Evolutionary conservation across 1,284 basidiomycete genomes (phyloP).

Genomic region (Ustilago shanxiensis): DNA sequence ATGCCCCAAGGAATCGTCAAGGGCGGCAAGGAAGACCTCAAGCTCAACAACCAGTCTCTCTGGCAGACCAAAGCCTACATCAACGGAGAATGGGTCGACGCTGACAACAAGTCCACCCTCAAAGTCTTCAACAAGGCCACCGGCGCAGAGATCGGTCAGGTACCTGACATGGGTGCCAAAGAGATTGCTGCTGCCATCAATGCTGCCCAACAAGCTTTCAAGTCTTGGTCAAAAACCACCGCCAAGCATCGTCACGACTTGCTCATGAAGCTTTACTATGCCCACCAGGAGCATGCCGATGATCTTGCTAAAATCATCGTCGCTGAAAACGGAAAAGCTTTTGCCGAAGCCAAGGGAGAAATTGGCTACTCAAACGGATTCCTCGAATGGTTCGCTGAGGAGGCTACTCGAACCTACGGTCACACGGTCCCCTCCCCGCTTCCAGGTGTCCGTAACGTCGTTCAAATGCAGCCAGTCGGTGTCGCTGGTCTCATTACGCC

Average conservation of each 20-base stretch:
- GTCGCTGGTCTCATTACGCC: conserved; percentile 72
- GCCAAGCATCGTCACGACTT: conserved; percentile 66
- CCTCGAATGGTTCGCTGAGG: conserved; percentile 67
- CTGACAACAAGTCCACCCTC: conserved; percentile 55
- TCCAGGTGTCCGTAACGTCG: conserved; percentile 82
- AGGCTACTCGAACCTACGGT: conserved; percentile 71
- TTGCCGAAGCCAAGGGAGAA: conserved; percentile 67
- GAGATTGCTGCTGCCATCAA: conserved; percentile 65
- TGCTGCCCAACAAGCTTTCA: conserved; percentile 60
- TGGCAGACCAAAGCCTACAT: conserved; percentile 61
- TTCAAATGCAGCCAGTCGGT: conserved; percentile 90
- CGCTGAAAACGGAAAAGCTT: conserved; percentile 68
- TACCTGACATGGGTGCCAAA: conserved; percentile 61
- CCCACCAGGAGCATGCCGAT: conserved; percentile 58
- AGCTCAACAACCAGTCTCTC: conserved; percentile 60
- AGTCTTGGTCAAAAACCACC: conserved; percentile 63
- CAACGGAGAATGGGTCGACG: conserved; percentile 64
- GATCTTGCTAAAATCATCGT: conserved; percentile 69
- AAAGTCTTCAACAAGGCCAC: conserved; percentile 69
- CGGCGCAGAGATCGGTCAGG: conserved; percentile 57
- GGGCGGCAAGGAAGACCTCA: conserved; percentile 63
- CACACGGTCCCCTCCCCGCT: conserved; percentile 86
- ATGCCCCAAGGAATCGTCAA: conserved; percentile 68
- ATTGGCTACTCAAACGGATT: conserved; percentile 66
- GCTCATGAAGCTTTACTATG: conserved; percentile 62